phyloP scores from a whole-genome alignment of 352 stramenopile genomes.

The Stephanocyclus meneghinianus region DNA sequence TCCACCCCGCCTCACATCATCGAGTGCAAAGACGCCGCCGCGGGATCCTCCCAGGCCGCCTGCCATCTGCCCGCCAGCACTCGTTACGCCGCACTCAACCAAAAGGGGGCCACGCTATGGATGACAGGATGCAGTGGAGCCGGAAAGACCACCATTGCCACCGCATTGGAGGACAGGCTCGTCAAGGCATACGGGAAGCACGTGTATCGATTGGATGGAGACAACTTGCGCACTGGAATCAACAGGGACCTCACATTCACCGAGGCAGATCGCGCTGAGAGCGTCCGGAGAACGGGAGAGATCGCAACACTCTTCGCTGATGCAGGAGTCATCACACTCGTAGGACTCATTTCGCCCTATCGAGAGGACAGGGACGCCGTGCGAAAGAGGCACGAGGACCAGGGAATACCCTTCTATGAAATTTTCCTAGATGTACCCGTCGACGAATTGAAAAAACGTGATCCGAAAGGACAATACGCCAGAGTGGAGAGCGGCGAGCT shows the following conservation, averaged over 20 bases:
- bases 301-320: slow-evolving; percentile 95
- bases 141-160: slow-evolving; percentile 97
- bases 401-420: slow-evolving; percentile 97
- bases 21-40: slow-evolving; percentile 83
- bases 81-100: slow-evolving; percentile 84
- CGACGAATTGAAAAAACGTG: slow-evolving; percentile 92
- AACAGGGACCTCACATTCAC: slow-evolving; percentile 96
- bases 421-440: slow-evolving; percentile 97
- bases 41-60: slow-evolving; percentile 81
- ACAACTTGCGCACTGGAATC: slow-evolving; percentile 97
- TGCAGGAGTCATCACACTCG: slow-evolving; percentile 94
- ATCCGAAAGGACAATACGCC: slow-evolving; percentile 92
- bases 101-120: slow-evolving; percentile 98
- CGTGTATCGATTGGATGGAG: slow-evolving; percentile 95
- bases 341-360: slow-evolving; percentile 96
- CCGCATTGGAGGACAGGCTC: slow-evolving; percentile 91
- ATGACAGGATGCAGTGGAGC: slow-evolving; percentile 97
- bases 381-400: slow-evolving; percentile 89
- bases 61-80: slow-evolving; percentile 79
- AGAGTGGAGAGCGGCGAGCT: slow-evolving; percentile 90
- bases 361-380: slow-evolving; percentile 90
- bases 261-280: slow-evolving; percentile 93
- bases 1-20: slow-evolving; percentile 87
- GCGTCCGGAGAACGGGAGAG: slow-evolving; percentile 94
- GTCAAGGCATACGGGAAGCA: slow-evolving; percentile 91